Evolutionary conservation across 192 early-diverging fungal genomes (phyloP), one percentile per base, ranked within the genome.

Genomic region (Coemansia sp.): DNA sequence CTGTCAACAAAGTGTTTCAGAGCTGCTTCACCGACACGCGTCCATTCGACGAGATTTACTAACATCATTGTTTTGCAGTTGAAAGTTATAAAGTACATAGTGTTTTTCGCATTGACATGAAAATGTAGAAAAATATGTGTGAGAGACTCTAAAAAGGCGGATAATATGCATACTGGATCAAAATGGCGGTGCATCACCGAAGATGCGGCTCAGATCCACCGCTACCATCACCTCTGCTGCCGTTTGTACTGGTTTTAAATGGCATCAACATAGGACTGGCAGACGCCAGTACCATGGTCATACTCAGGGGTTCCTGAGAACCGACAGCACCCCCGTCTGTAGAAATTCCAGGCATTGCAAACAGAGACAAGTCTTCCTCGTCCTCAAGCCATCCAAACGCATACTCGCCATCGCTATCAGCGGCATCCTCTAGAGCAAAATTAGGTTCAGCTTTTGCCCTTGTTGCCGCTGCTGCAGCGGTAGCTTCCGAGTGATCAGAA

Each of bases 1-100:
- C 91, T 0, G 91, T 98, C 21, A 81, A 85, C 43, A 84, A 86
- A 47, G 95, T 95, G 4, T 98, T 92, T 78, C 81, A 91, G 25
- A 87, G 84, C 51, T 98, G 95, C 66, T 95, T 94, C 66, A 86
- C 82, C 11, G 95, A 98, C 66, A 98, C 93, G n/a, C 83, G 88
- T 43, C 95, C 95, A 0, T 98, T 94, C 73, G 93, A 95, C 69
- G 95, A 98, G 75, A 94, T 98, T 59, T 90, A 92, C 62, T 86
- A 81, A 65, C 23, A 13, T 19, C 19, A 8, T 43, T n/a, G 41
- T 9, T 43, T 44, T 1, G 15, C 43, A 1, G 15, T 17, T 8
- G 24, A 49, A 25, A 12, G 6, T 22, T 8, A 49, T 25, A 49
- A 14, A 45, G 5, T 21, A 21, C 43, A 45, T 45, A 21, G 10